phyloP scores from a whole-genome alignment of 805 yeast genomes.

The Kurtzmaniella fragi region DNA sequence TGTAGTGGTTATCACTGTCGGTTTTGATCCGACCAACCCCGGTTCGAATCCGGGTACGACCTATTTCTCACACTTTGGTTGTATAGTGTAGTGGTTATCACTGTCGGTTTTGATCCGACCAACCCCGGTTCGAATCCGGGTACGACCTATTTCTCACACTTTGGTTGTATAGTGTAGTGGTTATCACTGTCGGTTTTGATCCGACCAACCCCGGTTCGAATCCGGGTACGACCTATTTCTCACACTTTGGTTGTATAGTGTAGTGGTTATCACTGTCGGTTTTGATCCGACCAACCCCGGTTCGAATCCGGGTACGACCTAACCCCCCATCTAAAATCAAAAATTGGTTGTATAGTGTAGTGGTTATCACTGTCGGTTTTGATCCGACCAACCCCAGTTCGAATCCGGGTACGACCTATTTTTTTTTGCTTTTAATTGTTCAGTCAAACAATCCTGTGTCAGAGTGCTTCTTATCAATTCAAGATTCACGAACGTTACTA shows the following conservation, averaged over 20 bases:
- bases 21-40: slow-evolving; percentile 81
- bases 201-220: slow-evolving; percentile 82
- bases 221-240: slow-evolving; percentile 69
- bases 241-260: slow-evolving; percentile 49
- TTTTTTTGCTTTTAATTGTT: slow-evolving; percentile 3
- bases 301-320: slow-evolving; percentile 85
- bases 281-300: slow-evolving; percentile 81
- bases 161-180: slow-evolving; percentile 67
- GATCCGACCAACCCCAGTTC: slow-evolving; percentile 82
- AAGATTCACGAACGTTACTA: too few species aligned
- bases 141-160: slow-evolving; percentile 65
- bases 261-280: slow-evolving; percentile 80
- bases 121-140: slow-evolving; percentile 88
- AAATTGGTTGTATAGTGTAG: slow-evolving; percentile 57
- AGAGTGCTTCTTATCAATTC: too few species aligned
- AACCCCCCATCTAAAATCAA: too few species aligned
- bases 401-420: slow-evolving; percentile 76
- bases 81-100: slow-evolving; percentile 79
- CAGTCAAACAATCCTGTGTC: neutral
- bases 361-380: slow-evolving; percentile 79
- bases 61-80: slow-evolving; percentile 34
- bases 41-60: slow-evolving; percentile 85
- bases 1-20: slow-evolving; percentile 80
- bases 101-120: slow-evolving; percentile 77
- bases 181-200: slow-evolving; percentile 78